Percentiles rank a stretch among this genome's conserved stretches.
Evolutionary conservation across 129 eudicot genomes (phyloP).

Genomic region (Pittosporum tobira): DNA sequence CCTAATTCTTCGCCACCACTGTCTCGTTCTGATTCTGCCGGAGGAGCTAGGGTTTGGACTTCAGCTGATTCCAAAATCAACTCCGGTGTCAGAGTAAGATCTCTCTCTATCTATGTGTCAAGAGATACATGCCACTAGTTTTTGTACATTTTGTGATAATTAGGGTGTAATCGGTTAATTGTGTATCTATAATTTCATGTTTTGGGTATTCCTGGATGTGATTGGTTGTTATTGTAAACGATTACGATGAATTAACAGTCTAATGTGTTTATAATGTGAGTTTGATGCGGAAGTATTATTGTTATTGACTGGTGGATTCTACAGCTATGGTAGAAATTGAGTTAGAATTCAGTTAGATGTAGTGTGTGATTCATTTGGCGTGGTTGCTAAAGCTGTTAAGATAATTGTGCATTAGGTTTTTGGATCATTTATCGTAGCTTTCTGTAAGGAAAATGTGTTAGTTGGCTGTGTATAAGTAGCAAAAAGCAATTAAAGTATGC

Average conservation of each 20-base stretch:
- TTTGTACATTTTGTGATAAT: not conserved
- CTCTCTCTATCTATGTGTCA: not conserved
- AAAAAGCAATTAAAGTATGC: no score
- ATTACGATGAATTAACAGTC: no score
- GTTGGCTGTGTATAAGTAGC: not conserved
- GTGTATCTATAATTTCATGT: no score
- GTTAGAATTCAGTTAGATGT: not conserved
- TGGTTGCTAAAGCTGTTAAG: not conserved
- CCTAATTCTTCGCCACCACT: slow-evolving; percentile 31
- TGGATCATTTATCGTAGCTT: not conserved
- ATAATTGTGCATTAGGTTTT: not conserved
- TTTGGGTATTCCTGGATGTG: not conserved
- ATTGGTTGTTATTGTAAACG: not conserved
- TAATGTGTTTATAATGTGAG: no score
- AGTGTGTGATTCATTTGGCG: not conserved
- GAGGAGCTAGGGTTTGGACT: slow-evolving; percentile 63
- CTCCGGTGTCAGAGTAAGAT: slow-evolving; percentile 36
- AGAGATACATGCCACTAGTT: not conserved
- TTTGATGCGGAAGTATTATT: no score
- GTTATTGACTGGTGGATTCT: not conserved
- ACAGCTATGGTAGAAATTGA: not conserved
- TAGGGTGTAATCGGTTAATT: no score
- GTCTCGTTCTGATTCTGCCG: slow-evolving; percentile 26
- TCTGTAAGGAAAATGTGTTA: not conserved
- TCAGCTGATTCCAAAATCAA: slow-evolving; percentile 60